phyloP scores from a whole-genome alignment of 2,329 filamentous ascomycete species.

The Corniculantispora saksenae region DNA sequence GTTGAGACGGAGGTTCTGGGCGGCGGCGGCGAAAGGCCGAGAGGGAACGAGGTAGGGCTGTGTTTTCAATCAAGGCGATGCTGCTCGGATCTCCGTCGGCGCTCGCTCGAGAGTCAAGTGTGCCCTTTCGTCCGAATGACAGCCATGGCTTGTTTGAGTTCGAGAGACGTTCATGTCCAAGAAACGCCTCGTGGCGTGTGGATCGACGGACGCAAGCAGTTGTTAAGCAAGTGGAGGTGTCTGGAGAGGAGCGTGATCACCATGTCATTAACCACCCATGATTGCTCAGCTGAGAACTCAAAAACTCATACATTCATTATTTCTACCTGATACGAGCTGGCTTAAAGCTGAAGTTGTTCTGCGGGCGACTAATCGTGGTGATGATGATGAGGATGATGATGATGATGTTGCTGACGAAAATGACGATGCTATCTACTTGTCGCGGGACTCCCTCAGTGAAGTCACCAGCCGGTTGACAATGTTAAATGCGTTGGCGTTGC shows the following conservation, averaged over 20 bases:
- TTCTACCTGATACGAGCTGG: background rate
- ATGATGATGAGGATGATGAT: too few species aligned
- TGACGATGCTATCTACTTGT: background rate
- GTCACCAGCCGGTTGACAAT: conserved; percentile 18
- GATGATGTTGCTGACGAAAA: too few species aligned
- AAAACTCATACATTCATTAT: background rate
- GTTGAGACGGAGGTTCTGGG: background rate
- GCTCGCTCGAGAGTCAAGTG: background rate
- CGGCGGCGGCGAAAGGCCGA: background rate
- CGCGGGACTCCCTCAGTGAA: conserved; percentile 7
- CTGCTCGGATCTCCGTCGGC: background rate
- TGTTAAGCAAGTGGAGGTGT: too few species aligned
- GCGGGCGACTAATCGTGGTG: too few species aligned
- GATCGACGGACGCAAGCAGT: background rate
- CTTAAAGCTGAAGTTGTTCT: background rate
- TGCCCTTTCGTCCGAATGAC: background rate
- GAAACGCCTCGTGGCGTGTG: background rate
- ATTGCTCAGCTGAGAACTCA: too few species aligned
- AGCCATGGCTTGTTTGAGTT: background rate
- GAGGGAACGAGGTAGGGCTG: too few species aligned
- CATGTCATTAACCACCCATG: too few species aligned
- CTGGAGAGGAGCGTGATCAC: too few species aligned
- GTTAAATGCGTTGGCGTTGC: conserved; percentile 21
- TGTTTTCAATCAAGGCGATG: too few species aligned
- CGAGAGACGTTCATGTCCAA: background rate